These are phyloP conservation scores for Tetraselmis chui DNA, from an alignment of 139 green algal species.

Conservation along the genomic window DNA sequence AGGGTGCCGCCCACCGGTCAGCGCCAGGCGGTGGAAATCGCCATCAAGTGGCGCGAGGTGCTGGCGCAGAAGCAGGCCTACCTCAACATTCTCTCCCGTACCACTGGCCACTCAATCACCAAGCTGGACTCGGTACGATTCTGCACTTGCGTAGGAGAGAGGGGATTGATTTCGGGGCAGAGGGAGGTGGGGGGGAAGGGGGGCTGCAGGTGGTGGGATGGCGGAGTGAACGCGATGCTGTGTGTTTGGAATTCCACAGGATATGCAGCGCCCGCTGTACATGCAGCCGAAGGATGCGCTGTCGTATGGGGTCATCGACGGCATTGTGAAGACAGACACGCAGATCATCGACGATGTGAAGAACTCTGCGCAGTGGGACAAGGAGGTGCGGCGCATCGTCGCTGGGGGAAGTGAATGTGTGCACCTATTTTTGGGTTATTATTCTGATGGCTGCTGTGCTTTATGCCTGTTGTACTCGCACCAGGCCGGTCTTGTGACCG, in stretches of 20 bases:
- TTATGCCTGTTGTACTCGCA: too few species aligned
- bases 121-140: slow-evolving; percentile 77
- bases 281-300: slow-evolving; percentile 78
- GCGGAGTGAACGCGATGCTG: neutral
- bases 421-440: too few species aligned
- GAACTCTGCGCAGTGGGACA: slow-evolving; percentile 48
- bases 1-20: slow-evolving; percentile 85
- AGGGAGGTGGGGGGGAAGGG: neutral
- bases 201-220: neutral
- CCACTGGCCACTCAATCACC: slow-evolving; percentile 79
- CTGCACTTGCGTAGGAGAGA: slow-evolving; percentile 16
- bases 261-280: slow-evolving; percentile 93
- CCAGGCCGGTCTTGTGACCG: too few species aligned
- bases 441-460: too few species aligned
- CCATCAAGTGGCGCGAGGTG: slow-evolving; percentile 95
- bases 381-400: slow-evolving; percentile 38
- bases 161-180: neutral
- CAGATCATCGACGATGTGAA: slow-evolving; percentile 49
- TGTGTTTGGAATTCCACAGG: slow-evolving; percentile 32
- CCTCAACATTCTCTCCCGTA: slow-evolving; percentile 71
- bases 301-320: slow-evolving; percentile 42
- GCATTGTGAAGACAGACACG: slow-evolving; percentile 14
- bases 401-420: too few species aligned
- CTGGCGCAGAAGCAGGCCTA: slow-evolving; percentile 80
- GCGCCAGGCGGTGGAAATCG: slow-evolving; percentile 88